Evolutionary conservation across 495 filamentous ascomycete genomes (phyloP), one percentile per base, ranked within the genome.

Genomic region (Penicillium canariense): DNA sequence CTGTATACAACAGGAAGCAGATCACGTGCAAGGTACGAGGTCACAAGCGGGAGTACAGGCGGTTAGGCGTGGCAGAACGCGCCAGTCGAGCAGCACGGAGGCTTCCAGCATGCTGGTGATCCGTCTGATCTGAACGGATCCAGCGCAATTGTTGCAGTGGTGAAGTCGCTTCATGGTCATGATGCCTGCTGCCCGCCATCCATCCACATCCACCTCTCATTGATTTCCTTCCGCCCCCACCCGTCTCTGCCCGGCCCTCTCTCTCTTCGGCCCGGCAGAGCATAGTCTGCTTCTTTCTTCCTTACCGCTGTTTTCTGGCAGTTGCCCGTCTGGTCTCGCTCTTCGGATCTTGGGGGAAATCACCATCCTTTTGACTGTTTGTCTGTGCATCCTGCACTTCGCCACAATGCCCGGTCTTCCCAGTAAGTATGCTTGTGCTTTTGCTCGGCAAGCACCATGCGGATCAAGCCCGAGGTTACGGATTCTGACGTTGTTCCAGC

Each of bases 381-480:
- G n/a, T 36, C 23, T 14, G 50, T 20, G 15, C 22, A 10, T 9
- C 38, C 47, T 45, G 17, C 55, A 31, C 20, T 26, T 30, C 36
- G 47, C 52, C 60, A 72, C 62, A 48, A 96, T 96, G 91, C 91
- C 91, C 64, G 90, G 91, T 60, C 84, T 96, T 72, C 91, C 91
- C 50, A 79, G 91, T 96, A 81, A 56, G 83, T 81, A 35, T 32
- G 17, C 30, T 31, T n/a, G 4, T 23, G 44, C 22, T 28, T 20
- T n/a, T n/a, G n/a, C n/a, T 8, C 43, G 25, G 23, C 22, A 14
- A 40, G 18, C 4, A 26, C n/a, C n/a, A 30, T 32, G 15, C 23
- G 39, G 20, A 7, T 44, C 14, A 4, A 35, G 12, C 27, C 20
- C 31, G 9, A n/a, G 26, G 28, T 5, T 38, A 51, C 17, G 27